Conservation (phyloP, 2,329 filamentous ascomycete genomes). For the Dothidotthia symphoricarpi region DNA sequence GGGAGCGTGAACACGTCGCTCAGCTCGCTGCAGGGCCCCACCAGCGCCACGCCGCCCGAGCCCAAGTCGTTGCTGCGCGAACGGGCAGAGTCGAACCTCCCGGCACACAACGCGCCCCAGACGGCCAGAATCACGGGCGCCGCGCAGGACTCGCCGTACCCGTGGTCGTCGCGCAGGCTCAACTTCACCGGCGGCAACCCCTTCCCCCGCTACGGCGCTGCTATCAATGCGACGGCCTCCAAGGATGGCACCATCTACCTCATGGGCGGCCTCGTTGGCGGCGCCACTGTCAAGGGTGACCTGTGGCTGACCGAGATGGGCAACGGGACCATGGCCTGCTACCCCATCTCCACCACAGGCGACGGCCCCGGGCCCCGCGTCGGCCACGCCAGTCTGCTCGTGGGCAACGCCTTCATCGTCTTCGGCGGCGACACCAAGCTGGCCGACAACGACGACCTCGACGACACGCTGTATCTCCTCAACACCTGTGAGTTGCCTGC, state of each 20-base stretch:
- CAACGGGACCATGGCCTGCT: conserved; percentile 77
- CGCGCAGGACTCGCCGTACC: conserved; percentile 78
- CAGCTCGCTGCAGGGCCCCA: conserved; percentile 64
- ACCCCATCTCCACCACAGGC: conserved; percentile 84
- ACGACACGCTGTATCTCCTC: conserved; percentile 92
- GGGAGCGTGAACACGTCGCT: conserved; percentile 66
- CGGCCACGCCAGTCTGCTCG: conserved; percentile 87
- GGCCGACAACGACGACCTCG: conserved; percentile 84
- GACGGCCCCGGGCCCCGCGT: conserved; percentile 95
- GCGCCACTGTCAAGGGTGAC: conserved; percentile 93
- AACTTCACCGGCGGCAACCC: conserved; percentile 87
- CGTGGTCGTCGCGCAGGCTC: conserved; percentile 88
- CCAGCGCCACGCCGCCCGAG: conserved; percentile 59
- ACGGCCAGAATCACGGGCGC: conserved; percentile 38
- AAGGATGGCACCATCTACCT: conserved; percentile 97
- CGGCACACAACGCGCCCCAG: conserved; percentile 43
- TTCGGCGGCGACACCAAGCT: conserved; percentile 98
- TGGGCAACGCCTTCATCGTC: conserved; percentile 98
- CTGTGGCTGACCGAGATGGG: conserved; percentile 96
- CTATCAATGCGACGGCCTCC: conserved; percentile 86
- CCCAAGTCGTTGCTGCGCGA: conserved; percentile 60
- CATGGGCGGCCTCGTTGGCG: conserved; percentile 95
- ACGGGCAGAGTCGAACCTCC: conserved; percentile 55
- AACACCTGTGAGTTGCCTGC: conserved; percentile 79
- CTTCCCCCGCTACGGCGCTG: conserved; percentile 94